Conservation (phyloP, 78 protist species). For the Isochrysis galbana region DNA sequence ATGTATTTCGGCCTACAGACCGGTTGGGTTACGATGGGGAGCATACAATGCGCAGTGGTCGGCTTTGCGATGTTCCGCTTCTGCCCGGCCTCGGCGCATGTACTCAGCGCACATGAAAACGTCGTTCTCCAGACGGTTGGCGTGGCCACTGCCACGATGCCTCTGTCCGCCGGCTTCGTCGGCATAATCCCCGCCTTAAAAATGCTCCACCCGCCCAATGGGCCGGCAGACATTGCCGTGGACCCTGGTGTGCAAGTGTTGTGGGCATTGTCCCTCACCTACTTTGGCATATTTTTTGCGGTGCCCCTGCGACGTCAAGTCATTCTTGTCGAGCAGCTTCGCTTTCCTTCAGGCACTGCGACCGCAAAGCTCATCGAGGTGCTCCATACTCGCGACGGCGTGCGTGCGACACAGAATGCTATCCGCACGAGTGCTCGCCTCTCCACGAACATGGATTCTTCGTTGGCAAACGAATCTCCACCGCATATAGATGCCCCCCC, state of each 20-base stretch:
- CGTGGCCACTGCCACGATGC: slow-evolving; percentile 79
- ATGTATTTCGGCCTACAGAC: slow-evolving; percentile 72
- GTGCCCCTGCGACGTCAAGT: slow-evolving; percentile 80
- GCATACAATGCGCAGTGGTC: slow-evolving; percentile 38
- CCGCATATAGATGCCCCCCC: no score
- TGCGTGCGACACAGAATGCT: no score
- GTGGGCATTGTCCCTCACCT: slow-evolving; percentile 39
- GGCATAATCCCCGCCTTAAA: slow-evolving; percentile 66
- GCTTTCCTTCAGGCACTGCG: slow-evolving; percentile 85
- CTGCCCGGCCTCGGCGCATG: background rate
- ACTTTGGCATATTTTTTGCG: slow-evolving; percentile 81
- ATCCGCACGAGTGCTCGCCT: no score
- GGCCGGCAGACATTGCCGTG: background rate
- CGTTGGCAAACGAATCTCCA: no score
- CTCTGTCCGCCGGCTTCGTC: slow-evolving; percentile 77
- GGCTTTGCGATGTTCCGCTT: slow-evolving; percentile 53
- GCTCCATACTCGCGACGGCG: slow-evolving; percentile 51
- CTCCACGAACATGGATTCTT: no score
- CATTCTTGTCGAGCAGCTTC: slow-evolving; percentile 74
- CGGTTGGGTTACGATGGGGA: slow-evolving; percentile 62
- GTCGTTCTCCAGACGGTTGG: slow-evolving; percentile 42
- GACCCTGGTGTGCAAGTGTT: background rate
- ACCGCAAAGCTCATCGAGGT: slow-evolving; percentile 62
- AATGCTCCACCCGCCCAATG: background rate
- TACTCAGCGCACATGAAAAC: background rate